Conservation (phyloP, 2,329 filamentous ascomycete species). For the Penicillium sclerotigenum region DNA sequence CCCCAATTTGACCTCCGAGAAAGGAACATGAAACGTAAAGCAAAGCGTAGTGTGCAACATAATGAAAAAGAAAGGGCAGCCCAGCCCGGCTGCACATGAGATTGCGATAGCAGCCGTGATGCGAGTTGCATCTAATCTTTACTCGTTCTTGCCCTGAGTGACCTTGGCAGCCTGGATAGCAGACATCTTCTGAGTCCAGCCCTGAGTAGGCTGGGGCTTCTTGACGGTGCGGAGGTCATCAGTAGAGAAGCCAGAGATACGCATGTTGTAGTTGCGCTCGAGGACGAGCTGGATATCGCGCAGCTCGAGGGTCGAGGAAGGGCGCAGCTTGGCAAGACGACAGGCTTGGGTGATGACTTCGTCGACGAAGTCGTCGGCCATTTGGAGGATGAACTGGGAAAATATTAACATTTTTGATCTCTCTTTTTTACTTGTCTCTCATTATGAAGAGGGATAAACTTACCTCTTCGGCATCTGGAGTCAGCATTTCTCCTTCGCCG, state of each 20-base stretch:
- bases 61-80: background rate
- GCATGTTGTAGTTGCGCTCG: constrained; percentile 83
- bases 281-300: constrained; percentile 80
- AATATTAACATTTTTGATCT: background rate
- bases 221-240: constrained; percentile 93
- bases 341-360: constrained; percentile 83
- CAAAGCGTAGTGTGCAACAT: background rate
- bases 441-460: constrained; percentile 22
- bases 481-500: constrained; percentile 71
- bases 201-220: constrained; percentile 82
- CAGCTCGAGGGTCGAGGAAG: constrained; percentile 84
- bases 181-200: constrained; percentile 96
- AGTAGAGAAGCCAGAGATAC: constrained; percentile 88
- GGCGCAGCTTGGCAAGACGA: constrained; percentile 86
- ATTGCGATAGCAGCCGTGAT: background rate
- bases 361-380: constrained; percentile 94
- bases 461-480: constrained; percentile 95
- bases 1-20: background rate
- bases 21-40: background rate
- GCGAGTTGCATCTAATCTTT: constrained; percentile 6
- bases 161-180: constrained; percentile 91
- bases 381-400: constrained; percentile 71
- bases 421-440: background rate
- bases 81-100: background rate
- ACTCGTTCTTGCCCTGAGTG: constrained; percentile 45